Evolutionary conservation across 2,329 filamentous ascomycete species (phyloP).

Genomic region (Ophiostoma fasciatum): DNA sequence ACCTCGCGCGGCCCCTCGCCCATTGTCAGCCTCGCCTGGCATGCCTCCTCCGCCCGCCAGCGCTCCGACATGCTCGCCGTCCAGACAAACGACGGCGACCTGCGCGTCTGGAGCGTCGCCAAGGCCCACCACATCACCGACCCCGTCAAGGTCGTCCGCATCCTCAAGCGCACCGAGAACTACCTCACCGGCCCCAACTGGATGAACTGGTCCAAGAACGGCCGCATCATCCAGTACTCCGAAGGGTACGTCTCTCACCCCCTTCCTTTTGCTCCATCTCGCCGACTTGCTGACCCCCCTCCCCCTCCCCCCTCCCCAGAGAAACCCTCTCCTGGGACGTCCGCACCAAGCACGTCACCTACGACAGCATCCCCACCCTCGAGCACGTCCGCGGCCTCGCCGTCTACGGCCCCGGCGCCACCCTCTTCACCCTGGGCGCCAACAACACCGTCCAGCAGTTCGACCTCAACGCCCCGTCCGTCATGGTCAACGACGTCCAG

Average conservation of each 20-base stretch:
- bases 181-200: slow-evolving; percentile 68
- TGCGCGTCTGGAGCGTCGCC: slow-evolving; percentile 91
- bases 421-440: slow-evolving; percentile 76
- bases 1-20: slow-evolving; percentile 74
- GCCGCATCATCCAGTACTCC: slow-evolving; percentile 81
- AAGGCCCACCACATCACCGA: slow-evolving; percentile 61
- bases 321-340: slow-evolving; percentile 96
- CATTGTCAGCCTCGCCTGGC: slow-evolving; percentile 80
- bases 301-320: no score
- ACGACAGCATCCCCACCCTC: slow-evolving; percentile 72
- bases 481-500: slow-evolving; percentile 75
- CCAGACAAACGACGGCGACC: slow-evolving; percentile 79
- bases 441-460: slow-evolving; percentile 91
- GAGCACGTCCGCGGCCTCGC: slow-evolving; percentile 70
- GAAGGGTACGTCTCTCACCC: slow-evolving; percentile 59
- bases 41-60: slow-evolving; percentile 87
- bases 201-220: slow-evolving; percentile 98
- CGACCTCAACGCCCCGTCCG: slow-evolving; percentile 68
- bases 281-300: no score
- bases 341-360: slow-evolving; percentile 90
- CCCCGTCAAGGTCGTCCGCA: slow-evolving; percentile 74
- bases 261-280: no score
- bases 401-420: slow-evolving; percentile 81
- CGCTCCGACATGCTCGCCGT: slow-evolving; percentile 97
- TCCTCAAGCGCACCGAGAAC: slow-evolving; percentile 67